Percentiles rank a stretch among this genome's conserved stretches.
phyloP scores from a whole-genome alignment of 192 early-diverging fungal species.

The Rhizophagus clarus region DNA sequence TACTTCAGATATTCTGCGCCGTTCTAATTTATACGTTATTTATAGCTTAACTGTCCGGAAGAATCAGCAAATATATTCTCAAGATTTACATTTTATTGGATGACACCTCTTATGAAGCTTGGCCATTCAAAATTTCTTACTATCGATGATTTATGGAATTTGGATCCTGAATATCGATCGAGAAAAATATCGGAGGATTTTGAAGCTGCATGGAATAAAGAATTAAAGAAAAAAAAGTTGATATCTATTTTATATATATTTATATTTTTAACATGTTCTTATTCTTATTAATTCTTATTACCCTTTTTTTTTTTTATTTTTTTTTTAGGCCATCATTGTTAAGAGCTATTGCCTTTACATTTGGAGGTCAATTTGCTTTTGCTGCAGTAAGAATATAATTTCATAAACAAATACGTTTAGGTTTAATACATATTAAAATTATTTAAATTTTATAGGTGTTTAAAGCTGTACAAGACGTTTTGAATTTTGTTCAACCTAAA shows the following conservation, averaged over 20 bases:
- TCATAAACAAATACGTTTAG: not conserved
- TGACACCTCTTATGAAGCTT: constrained; percentile 81
- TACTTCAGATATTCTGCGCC: too few species aligned
- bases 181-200: constrained; percentile 62
- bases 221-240: constrained; percentile 59
- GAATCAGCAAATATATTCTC: constrained; percentile 83
- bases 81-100: constrained; percentile 85
- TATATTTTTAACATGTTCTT: not conserved
- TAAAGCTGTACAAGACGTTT: constrained; percentile 75
- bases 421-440: not conserved
- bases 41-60: constrained; percentile 65
- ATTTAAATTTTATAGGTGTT: constrained; percentile 50
- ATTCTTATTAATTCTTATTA: constrained; percentile 1
- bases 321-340: constrained; percentile 69
- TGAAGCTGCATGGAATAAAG: constrained; percentile 67
- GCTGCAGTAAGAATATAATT: constrained; percentile 52
- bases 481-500: constrained; percentile 79
- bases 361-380: constrained; percentile 67
- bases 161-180: constrained; percentile 63
- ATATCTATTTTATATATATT: not conserved
- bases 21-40: not conserved
- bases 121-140: constrained; percentile 75
- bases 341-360: constrained; percentile 58
- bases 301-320: not conserved
- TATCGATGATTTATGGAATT: constrained; percentile 72